Conservation (phyloP, 2,329 filamentous ascomycete species). For the Fusarium staphyleae region DNA sequence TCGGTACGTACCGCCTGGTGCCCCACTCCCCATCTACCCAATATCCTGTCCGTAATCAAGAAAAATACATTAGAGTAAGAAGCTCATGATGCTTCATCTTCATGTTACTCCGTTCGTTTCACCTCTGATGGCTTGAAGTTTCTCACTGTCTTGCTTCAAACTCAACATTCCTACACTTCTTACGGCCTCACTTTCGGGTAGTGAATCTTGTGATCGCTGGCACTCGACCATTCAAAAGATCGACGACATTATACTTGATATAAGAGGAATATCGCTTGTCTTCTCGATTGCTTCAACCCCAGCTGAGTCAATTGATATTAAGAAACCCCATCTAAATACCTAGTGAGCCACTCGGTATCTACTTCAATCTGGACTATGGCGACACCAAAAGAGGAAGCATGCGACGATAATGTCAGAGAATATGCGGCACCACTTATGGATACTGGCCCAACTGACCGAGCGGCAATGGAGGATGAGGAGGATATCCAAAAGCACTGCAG, state of each 20-base stretch:
- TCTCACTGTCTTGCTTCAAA: neutral
- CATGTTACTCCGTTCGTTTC: too few species aligned
- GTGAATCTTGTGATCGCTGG: neutral
- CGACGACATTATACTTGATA: neutral
- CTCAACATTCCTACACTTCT: neutral
- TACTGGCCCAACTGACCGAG: neutral
- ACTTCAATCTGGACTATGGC: neutral
- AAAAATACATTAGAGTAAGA: constrained; percentile 28
- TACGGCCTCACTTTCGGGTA: too few species aligned
- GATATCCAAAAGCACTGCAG: neutral
- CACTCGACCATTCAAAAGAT: neutral
- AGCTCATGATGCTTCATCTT: too few species aligned
- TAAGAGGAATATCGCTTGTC: neutral
- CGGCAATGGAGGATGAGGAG: neutral
- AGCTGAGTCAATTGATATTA: neutral
- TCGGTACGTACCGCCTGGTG: constrained; percentile 32
- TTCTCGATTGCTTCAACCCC: neutral
- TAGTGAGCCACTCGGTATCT: too few species aligned
- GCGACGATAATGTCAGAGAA: neutral
- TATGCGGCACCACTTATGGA: neutral
- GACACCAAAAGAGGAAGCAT: constrained; percentile 1
- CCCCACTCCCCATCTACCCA: constrained; percentile 19
- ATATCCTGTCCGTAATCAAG: constrained; percentile 7
- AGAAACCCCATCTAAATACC: too few species aligned
- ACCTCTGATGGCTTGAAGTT: too few species aligned